These are phyloP conservation scores for Coelastrella sp. DNA, from an alignment of 139 green algal genomes.

Conservation along the genomic window DNA sequence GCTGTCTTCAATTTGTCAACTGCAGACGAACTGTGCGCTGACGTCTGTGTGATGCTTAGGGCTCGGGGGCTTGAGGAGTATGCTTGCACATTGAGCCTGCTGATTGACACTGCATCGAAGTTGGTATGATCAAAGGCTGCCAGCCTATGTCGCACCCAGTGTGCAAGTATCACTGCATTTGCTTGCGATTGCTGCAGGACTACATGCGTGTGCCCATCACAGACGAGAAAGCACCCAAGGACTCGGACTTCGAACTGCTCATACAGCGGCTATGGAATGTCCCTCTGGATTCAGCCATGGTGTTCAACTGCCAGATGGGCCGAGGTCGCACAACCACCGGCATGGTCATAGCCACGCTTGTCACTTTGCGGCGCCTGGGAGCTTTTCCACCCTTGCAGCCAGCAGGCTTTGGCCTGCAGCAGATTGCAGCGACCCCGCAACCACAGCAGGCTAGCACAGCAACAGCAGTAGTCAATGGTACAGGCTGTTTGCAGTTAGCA, in stretches of 20 bases:
- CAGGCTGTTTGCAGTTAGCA: background rate
- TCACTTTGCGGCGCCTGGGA: constrained; percentile 74
- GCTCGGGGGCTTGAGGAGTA: no score
- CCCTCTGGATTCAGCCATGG: constrained; percentile 72
- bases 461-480: background rate
- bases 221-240: constrained; percentile 97
- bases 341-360: constrained; percentile 93
- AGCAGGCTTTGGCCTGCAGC: background rate
- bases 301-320: constrained; percentile 99
- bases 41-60: no score
- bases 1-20: no score
- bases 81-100: no score
- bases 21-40: no score
- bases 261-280: constrained; percentile 76
- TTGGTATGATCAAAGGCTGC: no score
- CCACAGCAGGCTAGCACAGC: background rate
- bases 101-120: no score
- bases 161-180: no score
- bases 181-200: constrained; percentile 65
- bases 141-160: no score
- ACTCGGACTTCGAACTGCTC: constrained; percentile 77
- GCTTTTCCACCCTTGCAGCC: constrained; percentile 47
- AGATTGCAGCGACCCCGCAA: background rate
- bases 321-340: constrained; percentile 89
- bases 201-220: constrained; percentile 95